Evolutionary conservation across 179 eudicot species (phyloP).

Genomic region (Pouteria campechiana): DNA sequence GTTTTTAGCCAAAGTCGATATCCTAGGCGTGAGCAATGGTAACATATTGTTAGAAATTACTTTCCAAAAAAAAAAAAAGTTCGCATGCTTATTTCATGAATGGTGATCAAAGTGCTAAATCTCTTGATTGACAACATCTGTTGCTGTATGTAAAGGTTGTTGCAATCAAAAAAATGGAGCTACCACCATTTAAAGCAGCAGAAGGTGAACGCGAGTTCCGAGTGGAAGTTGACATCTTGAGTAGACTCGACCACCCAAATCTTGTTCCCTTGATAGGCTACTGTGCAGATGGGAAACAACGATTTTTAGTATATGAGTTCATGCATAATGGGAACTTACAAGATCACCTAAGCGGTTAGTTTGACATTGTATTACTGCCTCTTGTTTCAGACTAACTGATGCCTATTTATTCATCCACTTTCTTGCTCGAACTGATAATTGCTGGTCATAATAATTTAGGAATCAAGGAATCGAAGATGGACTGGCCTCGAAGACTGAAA

Average conservation of each 20-base stretch:
- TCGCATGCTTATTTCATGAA: too few species aligned
- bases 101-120: too few species aligned
- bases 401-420: background rate
- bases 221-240: slow-evolving; percentile 90
- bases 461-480: slow-evolving; percentile 64
- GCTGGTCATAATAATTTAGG: slow-evolving; percentile 11
- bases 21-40: too few species aligned
- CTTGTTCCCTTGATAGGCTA: slow-evolving; percentile 86
- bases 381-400: too few species aligned
- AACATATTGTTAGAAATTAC: too few species aligned
- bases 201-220: slow-evolving; percentile 93
- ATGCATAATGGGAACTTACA: slow-evolving; percentile 88
- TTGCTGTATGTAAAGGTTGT: slow-evolving; percentile 45
- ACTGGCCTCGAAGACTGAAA: slow-evolving; percentile 81
- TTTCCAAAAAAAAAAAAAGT: too few species aligned
- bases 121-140: too few species aligned
- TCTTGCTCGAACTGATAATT: background rate
- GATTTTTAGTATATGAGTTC: slow-evolving; percentile 88
- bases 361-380: too few species aligned
- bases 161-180: slow-evolving; percentile 96
- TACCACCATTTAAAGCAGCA: slow-evolving; percentile 61
- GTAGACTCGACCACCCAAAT: slow-evolving; percentile 93
- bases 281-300: slow-evolving; percentile 91
- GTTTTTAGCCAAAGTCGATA: too few species aligned
- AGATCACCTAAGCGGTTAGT: slow-evolving; percentile 70